phyloP scores from a whole-genome alignment of 768 basidiomycete species.

The Suillus placidus region DNA sequence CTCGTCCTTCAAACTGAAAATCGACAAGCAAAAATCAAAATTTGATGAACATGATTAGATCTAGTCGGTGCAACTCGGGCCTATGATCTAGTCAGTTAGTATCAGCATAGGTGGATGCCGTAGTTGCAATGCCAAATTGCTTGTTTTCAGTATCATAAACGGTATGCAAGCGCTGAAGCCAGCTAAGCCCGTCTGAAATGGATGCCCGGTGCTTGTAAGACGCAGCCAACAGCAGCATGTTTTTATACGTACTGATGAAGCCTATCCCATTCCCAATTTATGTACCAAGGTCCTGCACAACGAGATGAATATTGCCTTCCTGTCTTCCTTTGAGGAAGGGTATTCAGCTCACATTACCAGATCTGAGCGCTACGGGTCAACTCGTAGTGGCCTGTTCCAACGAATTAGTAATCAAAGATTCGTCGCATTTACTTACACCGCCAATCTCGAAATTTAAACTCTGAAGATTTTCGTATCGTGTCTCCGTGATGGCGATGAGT shows the following conservation, averaged over 20 bases:
- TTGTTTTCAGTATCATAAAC: constrained; percentile 44
- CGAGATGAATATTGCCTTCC: constrained; percentile 52
- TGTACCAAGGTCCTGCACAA: constrained; percentile 54
- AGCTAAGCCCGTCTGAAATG: constrained; percentile 52
- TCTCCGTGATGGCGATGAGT: constrained; percentile 53
- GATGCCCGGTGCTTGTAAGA: neutral
- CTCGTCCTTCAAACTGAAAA: neutral
- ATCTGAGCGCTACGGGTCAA: constrained; percentile 68
- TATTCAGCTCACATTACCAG: constrained; percentile 65
- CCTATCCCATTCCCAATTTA: constrained; percentile 59
- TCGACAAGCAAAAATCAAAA: neutral
- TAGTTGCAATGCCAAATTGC: constrained; percentile 29
- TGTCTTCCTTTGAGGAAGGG: constrained; percentile 61
- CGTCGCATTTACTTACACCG: constrained; percentile 28
- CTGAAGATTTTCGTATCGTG: constrained; percentile 51
- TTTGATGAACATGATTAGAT: neutral
- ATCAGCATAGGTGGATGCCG: constrained; percentile 47
- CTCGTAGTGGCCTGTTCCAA: constrained; percentile 48
- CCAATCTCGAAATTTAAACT: constrained; percentile 58
- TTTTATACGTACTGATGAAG: constrained; percentile 54
- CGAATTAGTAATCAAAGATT: neutral
- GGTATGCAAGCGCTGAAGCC: constrained; percentile 64
- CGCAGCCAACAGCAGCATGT: neutral
- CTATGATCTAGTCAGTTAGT: constrained; percentile 31
- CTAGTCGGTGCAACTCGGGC: neutral